Base-by-base conservation (phyloP, 345 rosid species). In the Hypericum androsaemum region DNA sequence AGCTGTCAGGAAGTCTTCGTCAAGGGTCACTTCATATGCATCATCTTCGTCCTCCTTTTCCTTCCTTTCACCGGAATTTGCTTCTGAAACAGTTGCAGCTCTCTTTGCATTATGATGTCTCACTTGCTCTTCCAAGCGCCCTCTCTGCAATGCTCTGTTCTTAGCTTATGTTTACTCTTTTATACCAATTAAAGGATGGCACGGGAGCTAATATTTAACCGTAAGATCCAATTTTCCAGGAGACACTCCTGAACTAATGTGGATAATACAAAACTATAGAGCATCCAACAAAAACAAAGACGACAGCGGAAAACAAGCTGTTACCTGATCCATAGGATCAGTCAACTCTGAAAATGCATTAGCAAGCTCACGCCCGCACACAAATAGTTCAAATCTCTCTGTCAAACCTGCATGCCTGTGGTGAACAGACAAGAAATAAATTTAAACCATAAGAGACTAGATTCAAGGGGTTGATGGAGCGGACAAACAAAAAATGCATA, bases 261-360 rank as follows among this genome's bases (percentile, higher is more conserved):
- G 32, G 32, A 22, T 22, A 22, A 22, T 22, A 22, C 32, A 46
- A 46, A 46, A 13, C 8, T n/a, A 32, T 0, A 46, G 22, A 46
- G 22, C 50, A 46, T 6, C 16, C 50, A 17, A n/a, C 50, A 13
- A 14, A 46, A 17, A 13, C 10, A 46, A 3, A 46, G 7, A n/a
- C 48, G 9, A 13, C 22, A 17, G 22, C 22, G 5, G 17, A 46
- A 12, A 13, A 22, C 12, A 17, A 58, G 8, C 41, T 12, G 60
- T 54, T 75, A 82, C 98, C 94, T 92, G 98, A 58, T 92, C 98
- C 65, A 77, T 47, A 6, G 96, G 98, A 77, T 92, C 96, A 41
- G 96, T 92, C 66, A 84, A 65, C 73, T 87, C 98, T 47, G 95
- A 87, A 61, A 92, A 92, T 68, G 95, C 96, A 56, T 92, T 92